phyloP scores from a whole-genome alignment of 2,329 filamentous ascomycete genomes.

The Exophiala phaeomuriformis region DNA sequence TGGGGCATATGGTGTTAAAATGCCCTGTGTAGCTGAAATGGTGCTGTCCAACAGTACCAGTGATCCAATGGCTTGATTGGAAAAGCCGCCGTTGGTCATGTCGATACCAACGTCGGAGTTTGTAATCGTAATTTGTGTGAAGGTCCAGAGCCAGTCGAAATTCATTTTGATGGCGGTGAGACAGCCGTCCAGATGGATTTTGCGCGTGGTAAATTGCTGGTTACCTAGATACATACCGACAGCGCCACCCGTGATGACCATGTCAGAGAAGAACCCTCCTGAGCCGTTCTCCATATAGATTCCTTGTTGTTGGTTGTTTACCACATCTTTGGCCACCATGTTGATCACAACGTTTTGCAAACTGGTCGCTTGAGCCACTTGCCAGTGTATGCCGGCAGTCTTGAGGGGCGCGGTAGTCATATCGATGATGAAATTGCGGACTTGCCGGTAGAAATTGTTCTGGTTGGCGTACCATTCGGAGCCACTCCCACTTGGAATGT shows the following conservation, averaged over 20 bases:
- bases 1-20: conserved; percentile 42
- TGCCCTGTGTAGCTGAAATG: conserved; percentile 47
- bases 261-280: conserved; percentile 54
- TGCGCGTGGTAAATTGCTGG: conserved; percentile 58
- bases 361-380: conserved; percentile 65
- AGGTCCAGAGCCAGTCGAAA: conserved; percentile 55
- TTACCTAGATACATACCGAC: conserved; percentile 55
- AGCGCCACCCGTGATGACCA: conserved; percentile 54
- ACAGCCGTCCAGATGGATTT: conserved; percentile 45
- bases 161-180: conserved; percentile 48
- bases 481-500: conserved; percentile 48
- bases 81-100: conserved; percentile 37
- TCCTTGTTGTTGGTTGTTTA: conserved; percentile 48
- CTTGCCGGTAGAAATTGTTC: conserved; percentile 64
- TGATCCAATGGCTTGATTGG: conserved; percentile 46
- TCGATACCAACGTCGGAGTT: conserved; percentile 49
- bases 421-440: conserved; percentile 69
- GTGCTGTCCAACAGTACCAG: conserved; percentile 52
- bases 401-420: conserved; percentile 51
- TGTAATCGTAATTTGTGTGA: conserved; percentile 46
- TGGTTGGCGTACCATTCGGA: conserved; percentile 64
- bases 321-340: conserved; percentile 50
- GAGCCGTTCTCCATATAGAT: conserved; percentile 61
- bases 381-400: conserved; percentile 63
- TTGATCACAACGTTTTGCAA: conserved; percentile 68